Evolutionary conservation across 2,329 filamentous ascomycete species (phyloP).

Genomic region (Ampelomyces quisqualis): DNA sequence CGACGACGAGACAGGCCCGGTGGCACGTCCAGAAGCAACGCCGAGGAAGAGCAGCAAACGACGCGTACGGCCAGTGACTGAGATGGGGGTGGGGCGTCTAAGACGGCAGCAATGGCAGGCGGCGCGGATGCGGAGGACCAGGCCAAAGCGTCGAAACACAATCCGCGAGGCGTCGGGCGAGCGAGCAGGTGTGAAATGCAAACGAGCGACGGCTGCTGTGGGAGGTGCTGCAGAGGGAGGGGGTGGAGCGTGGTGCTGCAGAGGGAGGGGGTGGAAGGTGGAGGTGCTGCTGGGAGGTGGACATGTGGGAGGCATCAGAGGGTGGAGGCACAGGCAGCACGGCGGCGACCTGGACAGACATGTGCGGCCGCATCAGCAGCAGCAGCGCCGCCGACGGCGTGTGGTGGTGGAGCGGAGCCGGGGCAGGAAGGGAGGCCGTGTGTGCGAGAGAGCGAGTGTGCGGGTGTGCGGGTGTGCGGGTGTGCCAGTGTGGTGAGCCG

Average conservation of each 20-base stretch:
- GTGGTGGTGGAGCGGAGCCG: constrained; percentile 20
- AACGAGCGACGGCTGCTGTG: constrained; percentile 20
- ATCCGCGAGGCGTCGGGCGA: constrained; percentile 30
- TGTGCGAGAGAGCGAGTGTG: constrained; percentile 40
- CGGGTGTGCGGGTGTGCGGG: constrained; percentile 10
- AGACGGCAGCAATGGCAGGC: constrained; percentile 35
- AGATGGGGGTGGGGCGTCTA: constrained; percentile 23
- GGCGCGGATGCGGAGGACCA: constrained; percentile 33
- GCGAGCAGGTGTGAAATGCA: constrained; percentile 20
- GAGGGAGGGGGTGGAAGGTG: constrained; percentile 8
- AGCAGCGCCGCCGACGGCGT: constrained; percentile 26
- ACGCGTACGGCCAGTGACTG: constrained; percentile 26
- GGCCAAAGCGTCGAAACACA: constrained; percentile 42
- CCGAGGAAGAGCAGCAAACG: constrained; percentile 20
- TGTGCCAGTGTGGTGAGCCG: constrained; percentile 31
- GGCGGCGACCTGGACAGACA: constrained; percentile 30
- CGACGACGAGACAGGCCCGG: constrained; percentile 23
- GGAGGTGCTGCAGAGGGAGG: constrained; percentile 12
- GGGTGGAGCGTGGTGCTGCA: too few relatives aligned
- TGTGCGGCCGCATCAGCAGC: constrained; percentile 26
- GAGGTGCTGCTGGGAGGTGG: constrained; percentile 11
- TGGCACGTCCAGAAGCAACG: constrained; percentile 24
- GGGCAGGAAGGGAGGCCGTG: constrained; percentile 27
- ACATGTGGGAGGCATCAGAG: constrained; percentile 10
- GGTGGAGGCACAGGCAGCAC: constrained; percentile 14